Evolutionary conservation across 2,329 filamentous ascomycete genomes (phyloP), one percentile per base, ranked within the genome.

Genomic region (Xylaria digitata): DNA sequence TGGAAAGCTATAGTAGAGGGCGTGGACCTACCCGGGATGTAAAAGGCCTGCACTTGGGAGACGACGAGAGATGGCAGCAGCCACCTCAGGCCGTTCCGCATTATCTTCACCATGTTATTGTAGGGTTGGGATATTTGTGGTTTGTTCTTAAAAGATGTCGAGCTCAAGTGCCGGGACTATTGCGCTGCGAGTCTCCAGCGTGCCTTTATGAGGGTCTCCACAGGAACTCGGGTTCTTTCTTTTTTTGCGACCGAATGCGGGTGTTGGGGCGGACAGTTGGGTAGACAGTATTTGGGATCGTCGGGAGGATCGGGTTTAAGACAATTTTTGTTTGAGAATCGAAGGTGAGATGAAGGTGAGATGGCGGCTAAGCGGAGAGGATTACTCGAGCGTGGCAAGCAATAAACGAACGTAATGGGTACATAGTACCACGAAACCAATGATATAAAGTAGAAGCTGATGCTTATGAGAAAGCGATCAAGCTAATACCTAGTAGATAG

Each of bases 21-120:
- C 42, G 42, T 65, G 40, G 52, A 45, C 64, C 74, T 85, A 95
- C 93, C 93, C 74, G 93, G 93, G 73, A 97, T 91, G 78, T 96
- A 97, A 79, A 96, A 96, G 43, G 90, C 92, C 60, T 89, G 82
- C 19, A 82, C 81, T 65, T 83, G 82, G 37, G 84, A 84, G 63
- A 86, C 71, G 59, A 80, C 74, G 17, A 84, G 73, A 52, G 83
- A 74, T 23, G 87, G 79, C 61, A 86, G 70, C 42, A 89, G 76
- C 76, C 82, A 85, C 73, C 80, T 78, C 72, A 80, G 70, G 70
- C 74, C 70, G 60, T 70, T 68, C 45, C 71, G 70, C 9, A 70
- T 40, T 46, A 64, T 61, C 65, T 69, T 67, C 48, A 64, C 71
- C 75, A 78, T 78, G 23, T 67, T 75, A 60, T 2, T 55, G 37